A percentile compares a stretch with the other conserved stretches of the same genome.
Conservation (phyloP, 2,329 filamentous ascomycete genomes). For the Elsinoe perseae region DNA sequence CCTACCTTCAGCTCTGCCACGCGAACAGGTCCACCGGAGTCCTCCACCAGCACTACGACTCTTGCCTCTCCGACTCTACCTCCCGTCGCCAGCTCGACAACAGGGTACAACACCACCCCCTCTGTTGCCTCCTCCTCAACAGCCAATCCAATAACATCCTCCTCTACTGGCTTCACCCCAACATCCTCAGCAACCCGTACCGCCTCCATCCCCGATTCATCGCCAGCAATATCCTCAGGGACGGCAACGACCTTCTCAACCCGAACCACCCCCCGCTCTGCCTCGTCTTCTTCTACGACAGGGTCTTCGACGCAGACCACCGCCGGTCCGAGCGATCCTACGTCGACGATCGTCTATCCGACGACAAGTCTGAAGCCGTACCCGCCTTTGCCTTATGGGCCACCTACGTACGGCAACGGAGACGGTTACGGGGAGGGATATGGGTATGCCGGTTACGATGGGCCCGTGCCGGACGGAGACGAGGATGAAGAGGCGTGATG, state of each 20-base stretch:
- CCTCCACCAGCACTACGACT: constrained; percentile 20
- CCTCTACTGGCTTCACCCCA: constrained; percentile 19
- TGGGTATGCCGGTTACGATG: not conserved
- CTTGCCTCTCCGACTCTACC: constrained; percentile 15
- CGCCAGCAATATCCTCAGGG: not conserved
- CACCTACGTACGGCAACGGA: not conserved
- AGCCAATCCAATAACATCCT: constrained; percentile 21
- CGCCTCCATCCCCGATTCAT: not conserved
- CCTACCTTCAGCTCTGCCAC: constrained; percentile 21
- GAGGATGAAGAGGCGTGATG: not conserved
- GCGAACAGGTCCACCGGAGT: constrained; percentile 11
- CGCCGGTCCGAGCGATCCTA: not conserved
- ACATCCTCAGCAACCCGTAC: not conserved
- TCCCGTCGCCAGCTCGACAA: constrained; percentile 26
- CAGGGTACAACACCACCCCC: constrained; percentile 28
- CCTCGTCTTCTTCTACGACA: not conserved
- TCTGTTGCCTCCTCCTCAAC: constrained; percentile 29
- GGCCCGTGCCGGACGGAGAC: not conserved
- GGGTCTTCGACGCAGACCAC: not conserved
- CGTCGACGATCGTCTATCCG: not conserved
- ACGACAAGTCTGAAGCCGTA: not conserved
- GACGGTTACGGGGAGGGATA: constrained; percentile 1
- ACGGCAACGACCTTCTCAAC: not conserved
- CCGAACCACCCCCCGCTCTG: not conserved
- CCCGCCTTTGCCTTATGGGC: not conserved